phyloP scores from a whole-genome alignment of 148 eudicot species.

The Nyssa sinensis region DNA sequence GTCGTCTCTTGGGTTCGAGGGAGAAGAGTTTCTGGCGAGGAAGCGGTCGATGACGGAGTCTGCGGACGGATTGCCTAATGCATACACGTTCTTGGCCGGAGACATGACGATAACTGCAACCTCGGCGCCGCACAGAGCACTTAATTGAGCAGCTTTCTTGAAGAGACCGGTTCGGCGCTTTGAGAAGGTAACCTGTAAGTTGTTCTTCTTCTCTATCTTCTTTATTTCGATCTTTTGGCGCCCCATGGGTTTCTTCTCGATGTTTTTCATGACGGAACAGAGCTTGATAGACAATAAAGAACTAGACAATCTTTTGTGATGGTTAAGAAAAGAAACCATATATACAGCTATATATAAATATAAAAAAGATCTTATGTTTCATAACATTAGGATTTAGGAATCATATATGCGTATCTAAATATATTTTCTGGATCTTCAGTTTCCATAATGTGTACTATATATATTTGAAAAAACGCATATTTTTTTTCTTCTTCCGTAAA shows the following conservation, averaged over 20 bases:
- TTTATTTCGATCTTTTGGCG: slow-evolving; percentile 6
- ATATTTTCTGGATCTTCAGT: too few species aligned
- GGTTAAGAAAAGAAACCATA: too few species aligned
- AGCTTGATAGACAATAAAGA: too few species aligned
- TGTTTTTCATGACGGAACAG: neutral
- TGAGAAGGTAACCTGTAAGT: slow-evolving; percentile 15
- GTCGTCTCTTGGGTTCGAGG: too few species aligned
- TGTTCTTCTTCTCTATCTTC: slow-evolving; percentile 14
- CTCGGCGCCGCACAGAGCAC: slow-evolving; percentile 13
- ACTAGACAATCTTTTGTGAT: too few species aligned
- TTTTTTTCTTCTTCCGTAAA: too few species aligned
- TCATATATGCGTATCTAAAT: too few species aligned
- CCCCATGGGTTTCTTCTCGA: neutral
- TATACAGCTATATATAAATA: too few species aligned
- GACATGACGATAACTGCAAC: slow-evolving; percentile 1
- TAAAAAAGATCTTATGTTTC: too few species aligned
- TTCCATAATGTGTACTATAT: too few species aligned
- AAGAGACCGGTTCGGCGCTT: slow-evolving; percentile 17
- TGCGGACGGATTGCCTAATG: slow-evolving; percentile 10
- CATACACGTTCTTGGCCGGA: neutral
- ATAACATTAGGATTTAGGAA: too few species aligned
- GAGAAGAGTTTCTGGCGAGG: neutral
- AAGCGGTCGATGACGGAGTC: neutral
- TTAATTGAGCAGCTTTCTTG: slow-evolving; percentile 18
- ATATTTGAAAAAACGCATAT: too few species aligned